Evolutionary conservation across 169 alveolate species (phyloP).

Genomic region (Besnoitia besnoiti): DNA sequence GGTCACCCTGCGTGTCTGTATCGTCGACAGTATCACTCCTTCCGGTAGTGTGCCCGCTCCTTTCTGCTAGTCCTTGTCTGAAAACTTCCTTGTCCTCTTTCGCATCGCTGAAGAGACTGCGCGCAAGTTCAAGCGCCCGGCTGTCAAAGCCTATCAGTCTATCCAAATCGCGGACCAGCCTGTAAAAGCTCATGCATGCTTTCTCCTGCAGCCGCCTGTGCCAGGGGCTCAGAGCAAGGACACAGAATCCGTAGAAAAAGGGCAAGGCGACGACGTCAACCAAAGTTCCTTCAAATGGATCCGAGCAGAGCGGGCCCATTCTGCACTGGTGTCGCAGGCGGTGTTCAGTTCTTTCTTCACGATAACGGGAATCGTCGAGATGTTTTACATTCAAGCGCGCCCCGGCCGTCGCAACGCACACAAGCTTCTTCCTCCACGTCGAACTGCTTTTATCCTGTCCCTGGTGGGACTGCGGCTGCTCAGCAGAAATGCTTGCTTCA

Average conservation of each 20-base stretch:
- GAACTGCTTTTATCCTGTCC: too few species aligned
- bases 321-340: too few species aligned
- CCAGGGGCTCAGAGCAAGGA: slow-evolving; percentile 40
- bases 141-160: background rate
- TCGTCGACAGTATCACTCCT: background rate
- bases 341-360: too few species aligned
- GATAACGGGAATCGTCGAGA: too few species aligned
- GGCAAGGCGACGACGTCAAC: slow-evolving; percentile 61
- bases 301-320: background rate
- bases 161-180: slow-evolving; percentile 26
- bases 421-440: too few species aligned
- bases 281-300: slow-evolving; percentile 25
- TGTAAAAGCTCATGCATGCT: slow-evolving; percentile 44
- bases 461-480: too few species aligned
- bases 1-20: background rate
- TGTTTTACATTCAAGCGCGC: too few species aligned
- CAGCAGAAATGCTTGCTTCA: background rate
- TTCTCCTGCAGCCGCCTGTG: slow-evolving; percentile 46
- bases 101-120: background rate
- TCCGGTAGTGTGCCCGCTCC: background rate
- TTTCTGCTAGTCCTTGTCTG: background rate
- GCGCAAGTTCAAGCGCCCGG: background rate
- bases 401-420: too few species aligned
- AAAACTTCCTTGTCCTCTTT: background rate
- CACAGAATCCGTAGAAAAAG: slow-evolving; percentile 49